Evolutionary conservation across 1,284 basidiomycete genomes (phyloP).

Genomic region (Ceratobasidium sp.): DNA sequence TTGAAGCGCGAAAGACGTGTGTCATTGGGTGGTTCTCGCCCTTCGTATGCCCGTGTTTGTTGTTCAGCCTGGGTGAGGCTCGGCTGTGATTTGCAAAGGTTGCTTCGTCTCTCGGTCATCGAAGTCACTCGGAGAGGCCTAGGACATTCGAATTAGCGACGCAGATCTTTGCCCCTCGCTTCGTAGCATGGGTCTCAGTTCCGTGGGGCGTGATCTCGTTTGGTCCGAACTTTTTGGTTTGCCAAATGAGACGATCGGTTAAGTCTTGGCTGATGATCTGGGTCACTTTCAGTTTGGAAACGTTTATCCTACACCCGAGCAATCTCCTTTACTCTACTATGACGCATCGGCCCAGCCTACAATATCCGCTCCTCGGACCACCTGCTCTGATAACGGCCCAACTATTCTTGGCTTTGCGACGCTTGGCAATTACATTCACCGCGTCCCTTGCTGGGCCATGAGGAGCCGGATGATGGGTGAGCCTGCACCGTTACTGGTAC

Average conservation of each 20-base stretch:
- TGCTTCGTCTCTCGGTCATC: no score
- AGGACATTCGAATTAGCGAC: no score
- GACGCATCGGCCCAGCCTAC: neutral
- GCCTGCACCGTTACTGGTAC: conserved; percentile 13
- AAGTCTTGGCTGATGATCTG: conserved; percentile 13
- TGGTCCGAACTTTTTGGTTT: neutral
- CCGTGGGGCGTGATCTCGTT: neutral
- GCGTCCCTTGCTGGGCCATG: conserved; percentile 4
- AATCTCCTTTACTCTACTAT: neutral
- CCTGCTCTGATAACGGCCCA: neutral
- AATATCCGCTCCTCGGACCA: neutral
- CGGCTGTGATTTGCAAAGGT: no score
- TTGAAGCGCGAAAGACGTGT: no score
- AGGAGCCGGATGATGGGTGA: conserved; percentile 5
- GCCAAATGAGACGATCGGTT: conserved; percentile 17
- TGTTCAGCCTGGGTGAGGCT: no score
- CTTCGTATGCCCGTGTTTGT: no score
- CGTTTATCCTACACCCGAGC: neutral
- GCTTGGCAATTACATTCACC: neutral
- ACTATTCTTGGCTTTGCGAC: neutral
- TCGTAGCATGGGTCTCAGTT: neutral
- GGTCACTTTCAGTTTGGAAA: neutral
- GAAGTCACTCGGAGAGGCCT: no score
- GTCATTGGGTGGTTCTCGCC: no score
- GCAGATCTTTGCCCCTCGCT: neutral